These are phyloP conservation scores for Ploettnerulaceae sp. DNA, from an alignment of 2,329 filamentous ascomycete species.

Conservation along the genomic window DNA sequence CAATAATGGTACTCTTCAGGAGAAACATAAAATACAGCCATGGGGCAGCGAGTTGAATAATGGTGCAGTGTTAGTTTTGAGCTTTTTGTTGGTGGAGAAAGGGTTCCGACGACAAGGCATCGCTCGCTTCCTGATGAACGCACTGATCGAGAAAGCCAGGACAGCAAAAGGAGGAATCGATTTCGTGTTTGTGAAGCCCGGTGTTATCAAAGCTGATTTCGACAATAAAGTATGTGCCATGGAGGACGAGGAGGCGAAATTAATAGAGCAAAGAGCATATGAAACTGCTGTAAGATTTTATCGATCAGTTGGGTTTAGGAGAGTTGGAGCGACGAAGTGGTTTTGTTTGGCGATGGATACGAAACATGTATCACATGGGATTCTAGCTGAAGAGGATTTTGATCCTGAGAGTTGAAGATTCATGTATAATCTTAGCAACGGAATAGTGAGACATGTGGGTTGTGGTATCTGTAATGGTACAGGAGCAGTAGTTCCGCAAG, in stretches of 20 bases:
- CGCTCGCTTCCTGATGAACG: neutral
- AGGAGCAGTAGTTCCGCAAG: too few species aligned
- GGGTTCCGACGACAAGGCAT: constrained; percentile 1
- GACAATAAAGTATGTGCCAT: neutral
- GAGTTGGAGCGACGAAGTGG: constrained; percentile 3
- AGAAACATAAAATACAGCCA: neutral
- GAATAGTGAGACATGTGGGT: neutral
- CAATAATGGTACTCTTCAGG: neutral
- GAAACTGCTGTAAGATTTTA: constrained; percentile 5
- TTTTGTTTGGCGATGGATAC: constrained; percentile 9
- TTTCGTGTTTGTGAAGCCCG: constrained; percentile 8
- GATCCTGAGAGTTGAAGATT: neutral
- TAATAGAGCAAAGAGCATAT: neutral
- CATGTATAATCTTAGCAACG: too few species aligned
- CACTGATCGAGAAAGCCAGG: neutral
- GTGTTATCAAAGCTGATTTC: neutral
- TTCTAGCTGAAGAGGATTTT: neutral
- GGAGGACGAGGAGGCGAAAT: neutral
- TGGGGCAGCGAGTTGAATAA: constrained; percentile 4
- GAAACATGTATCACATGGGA: neutral
- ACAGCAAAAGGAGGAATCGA: neutral
- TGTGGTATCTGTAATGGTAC: too few species aligned
- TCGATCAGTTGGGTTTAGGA: constrained; percentile 4
- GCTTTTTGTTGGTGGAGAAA: neutral
- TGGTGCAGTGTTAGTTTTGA: neutral